Conservation (phyloP, 1,284 basidiomycete species). For the Kalmanozyma brasiliensis region DNA sequence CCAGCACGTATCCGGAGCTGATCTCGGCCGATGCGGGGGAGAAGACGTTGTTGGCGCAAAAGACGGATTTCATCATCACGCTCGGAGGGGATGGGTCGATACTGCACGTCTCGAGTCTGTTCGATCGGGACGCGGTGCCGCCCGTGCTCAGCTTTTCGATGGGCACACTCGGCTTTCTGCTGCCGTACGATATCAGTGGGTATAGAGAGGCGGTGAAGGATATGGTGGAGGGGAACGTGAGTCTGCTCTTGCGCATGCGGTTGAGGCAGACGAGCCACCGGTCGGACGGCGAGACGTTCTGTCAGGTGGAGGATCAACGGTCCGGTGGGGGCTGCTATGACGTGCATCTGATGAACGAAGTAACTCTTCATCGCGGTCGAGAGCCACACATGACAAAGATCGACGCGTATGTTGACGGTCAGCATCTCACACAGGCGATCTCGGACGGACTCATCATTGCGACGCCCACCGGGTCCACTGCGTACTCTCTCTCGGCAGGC, state of each 20-base stretch:
- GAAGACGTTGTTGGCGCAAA: slow-evolving; percentile 39
- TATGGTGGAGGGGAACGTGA: slow-evolving; percentile 50
- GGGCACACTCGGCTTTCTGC: slow-evolving; percentile 91
- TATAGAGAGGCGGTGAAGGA: slow-evolving; percentile 56
- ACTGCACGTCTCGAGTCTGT: slow-evolving; percentile 90
- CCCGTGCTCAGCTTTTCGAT: slow-evolving; percentile 95
- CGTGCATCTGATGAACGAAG: slow-evolving; percentile 98
- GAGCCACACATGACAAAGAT: slow-evolving; percentile 93
- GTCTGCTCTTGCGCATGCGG: slow-evolving; percentile 60
- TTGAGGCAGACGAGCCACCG: slow-evolving; percentile 50
- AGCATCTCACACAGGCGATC: slow-evolving; percentile 93
- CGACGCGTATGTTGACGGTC: slow-evolving; percentile 92
- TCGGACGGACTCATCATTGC: slow-evolving; percentile 94
- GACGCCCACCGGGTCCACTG: slow-evolving; percentile 95
- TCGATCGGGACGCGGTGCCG: slow-evolving; percentile 86
- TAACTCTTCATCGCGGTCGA: slow-evolving; percentile 88
- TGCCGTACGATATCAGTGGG: slow-evolving; percentile 76
- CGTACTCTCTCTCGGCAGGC: slow-evolving; percentile 93
- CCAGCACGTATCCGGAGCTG: slow-evolving; percentile 28
- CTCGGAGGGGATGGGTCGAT: slow-evolving; percentile 96
- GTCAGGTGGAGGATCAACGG: slow-evolving; percentile 28
- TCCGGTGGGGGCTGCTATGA: slow-evolving; percentile 69
- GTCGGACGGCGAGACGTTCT: slow-evolving; percentile 39
- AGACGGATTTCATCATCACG: slow-evolving; percentile 83
- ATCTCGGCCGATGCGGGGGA: slow-evolving; percentile 23